Percentiles rank a stretch among this genome's conserved stretches.
Conservation (phyloP, 768 basidiomycete genomes). For the Tylopilus intermedius region DNA sequence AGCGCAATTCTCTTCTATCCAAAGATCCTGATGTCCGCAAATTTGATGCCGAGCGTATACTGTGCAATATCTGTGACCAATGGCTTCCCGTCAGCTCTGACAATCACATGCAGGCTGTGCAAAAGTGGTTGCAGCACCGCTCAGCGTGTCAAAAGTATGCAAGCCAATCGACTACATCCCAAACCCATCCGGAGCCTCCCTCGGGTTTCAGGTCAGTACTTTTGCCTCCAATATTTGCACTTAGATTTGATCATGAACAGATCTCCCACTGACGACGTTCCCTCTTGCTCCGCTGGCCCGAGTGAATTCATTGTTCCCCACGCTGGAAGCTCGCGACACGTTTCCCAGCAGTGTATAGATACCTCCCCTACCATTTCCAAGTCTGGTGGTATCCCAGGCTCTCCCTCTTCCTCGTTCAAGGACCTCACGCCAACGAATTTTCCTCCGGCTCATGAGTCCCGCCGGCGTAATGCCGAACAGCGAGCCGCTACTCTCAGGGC, state of each 20-base stretch:
- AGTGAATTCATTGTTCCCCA: slow-evolving; percentile 14
- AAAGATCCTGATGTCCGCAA: slow-evolving; percentile 71
- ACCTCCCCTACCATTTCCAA: slow-evolving; percentile 5
- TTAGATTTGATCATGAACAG: slow-evolving; percentile 4
- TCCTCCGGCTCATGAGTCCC: slow-evolving; percentile 56
- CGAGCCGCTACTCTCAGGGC: slow-evolving; percentile 65
- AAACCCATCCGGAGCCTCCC: slow-evolving; percentile 18
- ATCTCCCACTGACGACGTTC: slow-evolving; percentile 18
- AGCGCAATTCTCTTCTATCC: slow-evolving; percentile 52
- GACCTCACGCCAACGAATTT: slow-evolving; percentile 57
- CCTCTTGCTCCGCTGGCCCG: slow-evolving; percentile 31
- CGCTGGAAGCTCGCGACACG: slow-evolving; percentile 22
- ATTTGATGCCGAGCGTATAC: slow-evolving; percentile 66
- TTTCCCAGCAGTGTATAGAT: slow-evolving; percentile 10
- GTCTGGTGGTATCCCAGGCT: slow-evolving; percentile 21
- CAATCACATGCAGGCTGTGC: slow-evolving; percentile 56
- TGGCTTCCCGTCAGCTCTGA: slow-evolving; percentile 62
- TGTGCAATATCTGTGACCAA: slow-evolving; percentile 63
- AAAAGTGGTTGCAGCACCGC: slow-evolving; percentile 63
- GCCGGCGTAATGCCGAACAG: slow-evolving; percentile 74
- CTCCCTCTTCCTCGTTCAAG: slow-evolving; percentile 43
- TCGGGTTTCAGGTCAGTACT: slow-evolving; percentile 21
- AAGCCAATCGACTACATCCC: slow-evolving; percentile 6
- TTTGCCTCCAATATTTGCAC: not conserved
- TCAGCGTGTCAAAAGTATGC: slow-evolving; percentile 44